These are phyloP conservation scores for Ascochyta viciae-villosae DNA, from an alignment of 2,329 filamentous ascomycete genomes.

Conservation along the genomic window DNA sequence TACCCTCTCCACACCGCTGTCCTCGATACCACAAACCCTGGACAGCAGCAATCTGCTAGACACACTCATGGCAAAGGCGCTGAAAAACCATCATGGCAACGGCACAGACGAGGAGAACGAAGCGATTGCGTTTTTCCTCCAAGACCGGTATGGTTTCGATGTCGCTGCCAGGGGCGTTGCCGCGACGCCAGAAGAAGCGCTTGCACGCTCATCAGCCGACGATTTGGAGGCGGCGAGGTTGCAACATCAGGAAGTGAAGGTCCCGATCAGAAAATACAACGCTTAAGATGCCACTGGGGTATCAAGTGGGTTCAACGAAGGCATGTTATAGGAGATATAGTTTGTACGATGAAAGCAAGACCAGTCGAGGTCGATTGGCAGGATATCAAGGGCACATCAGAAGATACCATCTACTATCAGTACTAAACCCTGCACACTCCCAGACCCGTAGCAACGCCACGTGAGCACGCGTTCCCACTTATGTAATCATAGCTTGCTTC, in stretches of 20 bases:
- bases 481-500: too few relatives aligned
- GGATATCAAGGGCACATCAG: background rate
- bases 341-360: too few relatives aligned
- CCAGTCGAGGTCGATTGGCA: background rate
- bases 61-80: constrained; percentile 29
- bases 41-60: constrained; percentile 21
- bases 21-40: constrained; percentile 12
- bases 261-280: background rate
- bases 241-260: background rate
- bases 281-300: too few relatives aligned
- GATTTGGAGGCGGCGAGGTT: constrained; percentile 4
- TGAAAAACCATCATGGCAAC: constrained; percentile 27
- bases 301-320: too few relatives aligned
- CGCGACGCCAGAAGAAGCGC: constrained; percentile 1
- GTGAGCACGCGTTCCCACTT: constrained; percentile 7
- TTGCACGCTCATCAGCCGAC: constrained; percentile 20
- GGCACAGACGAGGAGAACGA: constrained; percentile 27
- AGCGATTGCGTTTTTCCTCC: constrained; percentile 28
- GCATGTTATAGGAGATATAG: too few relatives aligned
- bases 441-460: background rate
- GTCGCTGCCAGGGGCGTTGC: constrained; percentile 7
- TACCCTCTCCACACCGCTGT: constrained; percentile 8
- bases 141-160: constrained; percentile 25
- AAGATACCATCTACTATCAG: background rate
- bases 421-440: too few relatives aligned